Base-by-base conservation (phyloP, 345 rosid genomes). In the Populus euphratica region DNA sequence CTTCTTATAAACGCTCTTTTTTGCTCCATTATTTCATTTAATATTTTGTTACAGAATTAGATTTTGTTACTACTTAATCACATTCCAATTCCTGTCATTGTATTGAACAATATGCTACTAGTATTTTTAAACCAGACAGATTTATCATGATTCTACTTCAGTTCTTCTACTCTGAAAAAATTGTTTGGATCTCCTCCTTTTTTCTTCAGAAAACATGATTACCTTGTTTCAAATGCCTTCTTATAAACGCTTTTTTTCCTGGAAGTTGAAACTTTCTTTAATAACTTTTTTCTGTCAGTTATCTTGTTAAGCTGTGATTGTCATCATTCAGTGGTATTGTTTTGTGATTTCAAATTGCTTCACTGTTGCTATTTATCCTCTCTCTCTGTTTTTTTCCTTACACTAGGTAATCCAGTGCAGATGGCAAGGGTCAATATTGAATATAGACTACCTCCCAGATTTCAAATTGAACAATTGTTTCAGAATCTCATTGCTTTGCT, bases 321-420 rank as follows among this genome's bases (percentile, higher is more conserved):
- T n/a, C 63, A n/a, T 56, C 63, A 9, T 56, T 50, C 23, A 4
- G 13, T 3, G 63, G 29, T 21, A 3, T 56, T 56, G 27, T 56
- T 56, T 56, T 23, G 5, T n/a, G 63, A 56, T 59, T 59, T 3
- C 63, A 59, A 56, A 59, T 36, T 69, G 72, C n/a, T 38, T n/a
- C 14, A 6, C 29, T 36, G 5, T 6, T 41, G 14, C 29, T 23
- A 36, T 54, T 77, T 38, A 69, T 72, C 43, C 3, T 41, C 44
- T 41, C 4, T 10, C 44, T 41, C 13, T 41, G 44, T 41, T 41
- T 10, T 74, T n/a, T 31, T 82, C 8, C 18, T 88, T 72, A 39
- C 66, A 49, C 38, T 81, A 95, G 99, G 97, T 64, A 87, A 92
- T 80, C 98, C 96, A 8, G 8, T 90, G 80, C 90, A 93, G 88